Evolutionary conservation across 768 basidiomycete species (phyloP).

Genomic region (Termitomyces sp.): DNA sequence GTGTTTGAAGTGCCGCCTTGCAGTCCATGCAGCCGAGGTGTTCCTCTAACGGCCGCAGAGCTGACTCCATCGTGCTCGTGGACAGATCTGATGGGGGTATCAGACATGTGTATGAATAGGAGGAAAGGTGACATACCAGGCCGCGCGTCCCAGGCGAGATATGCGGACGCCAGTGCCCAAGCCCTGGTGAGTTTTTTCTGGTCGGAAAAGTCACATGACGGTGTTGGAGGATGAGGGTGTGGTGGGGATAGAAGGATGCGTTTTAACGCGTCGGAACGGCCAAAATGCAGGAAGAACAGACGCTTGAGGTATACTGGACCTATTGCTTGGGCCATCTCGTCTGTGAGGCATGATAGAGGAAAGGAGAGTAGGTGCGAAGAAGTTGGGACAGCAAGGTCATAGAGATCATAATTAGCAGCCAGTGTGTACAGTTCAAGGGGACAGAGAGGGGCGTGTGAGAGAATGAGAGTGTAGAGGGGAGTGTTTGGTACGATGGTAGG

Average conservation of each 20-base stretch:
- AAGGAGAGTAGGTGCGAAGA: constrained; percentile 75
- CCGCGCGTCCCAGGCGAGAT: constrained; percentile 80
- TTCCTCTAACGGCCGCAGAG: constrained; percentile 65
- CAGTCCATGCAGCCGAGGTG: constrained; percentile 72
- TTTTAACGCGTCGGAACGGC: constrained; percentile 79
- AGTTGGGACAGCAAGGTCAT: constrained; percentile 71
- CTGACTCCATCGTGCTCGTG: constrained; percentile 66
- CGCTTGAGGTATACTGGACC: constrained; percentile 77
- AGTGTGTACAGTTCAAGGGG: constrained; percentile 74
- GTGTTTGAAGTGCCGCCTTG: constrained; percentile 54
- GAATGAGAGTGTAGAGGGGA: constrained; percentile 55
- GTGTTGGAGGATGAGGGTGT: constrained; percentile 69
- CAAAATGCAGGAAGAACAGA: constrained; percentile 81
- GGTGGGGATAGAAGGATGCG: constrained; percentile 74
- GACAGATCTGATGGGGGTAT: constrained; percentile 54
- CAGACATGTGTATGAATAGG: constrained; percentile 12
- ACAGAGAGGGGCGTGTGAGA: constrained; percentile 62
- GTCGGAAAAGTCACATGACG: constrained; percentile 64
- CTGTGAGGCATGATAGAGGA: constrained; percentile 62
- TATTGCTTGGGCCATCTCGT: constrained; percentile 66
- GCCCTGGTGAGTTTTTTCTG: constrained; percentile 79
- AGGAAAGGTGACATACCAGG: constrained; percentile 49
- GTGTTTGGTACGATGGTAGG: constrained; percentile 45
- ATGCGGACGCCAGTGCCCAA: constrained; percentile 80
- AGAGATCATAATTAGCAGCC: constrained; percentile 62